Conservation (phyloP, 1,284 basidiomycete species). For the Moniliophthora roreri region DNA sequence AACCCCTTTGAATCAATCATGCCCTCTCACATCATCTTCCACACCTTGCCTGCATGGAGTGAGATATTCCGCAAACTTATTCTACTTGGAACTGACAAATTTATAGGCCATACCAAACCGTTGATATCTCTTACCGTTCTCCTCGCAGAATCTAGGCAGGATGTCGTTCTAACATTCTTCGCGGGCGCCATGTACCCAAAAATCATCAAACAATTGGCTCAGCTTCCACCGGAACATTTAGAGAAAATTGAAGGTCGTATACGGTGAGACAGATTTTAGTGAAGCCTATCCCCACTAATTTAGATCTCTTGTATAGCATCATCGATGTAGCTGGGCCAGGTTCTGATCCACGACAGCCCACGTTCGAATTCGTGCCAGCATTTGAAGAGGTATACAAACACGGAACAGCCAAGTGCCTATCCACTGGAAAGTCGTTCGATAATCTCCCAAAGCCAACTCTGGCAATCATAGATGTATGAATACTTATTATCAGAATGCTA, state of each 20-base stretch:
- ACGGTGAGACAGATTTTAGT: background rate
- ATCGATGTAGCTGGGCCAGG: background rate
- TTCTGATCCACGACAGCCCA: background rate
- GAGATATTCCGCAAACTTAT: too few relatives aligned
- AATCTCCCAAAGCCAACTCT: conserved; percentile 3
- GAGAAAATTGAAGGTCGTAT: background rate
- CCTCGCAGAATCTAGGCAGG: background rate
- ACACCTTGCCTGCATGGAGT: too few relatives aligned
- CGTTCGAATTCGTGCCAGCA: background rate
- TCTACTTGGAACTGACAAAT: too few relatives aligned
- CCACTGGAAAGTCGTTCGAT: conserved; percentile 1
- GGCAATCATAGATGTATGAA: conserved; percentile 9
- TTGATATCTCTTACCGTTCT: background rate
- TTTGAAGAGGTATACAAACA: background rate
- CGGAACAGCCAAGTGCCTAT: background rate
- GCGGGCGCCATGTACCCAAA: background rate
- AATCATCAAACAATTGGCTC: background rate
- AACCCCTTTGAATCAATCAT: too few relatives aligned
- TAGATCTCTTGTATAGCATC: background rate
- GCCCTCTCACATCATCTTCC: too few relatives aligned
- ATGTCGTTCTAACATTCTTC: background rate
- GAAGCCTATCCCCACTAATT: background rate
- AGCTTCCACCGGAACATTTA: background rate
- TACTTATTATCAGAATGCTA: background rate
- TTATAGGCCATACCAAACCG: background rate